Evolutionary conservation across 495 filamentous ascomycete species (phyloP).

Genomic region (Neurospora sp.): DNA sequence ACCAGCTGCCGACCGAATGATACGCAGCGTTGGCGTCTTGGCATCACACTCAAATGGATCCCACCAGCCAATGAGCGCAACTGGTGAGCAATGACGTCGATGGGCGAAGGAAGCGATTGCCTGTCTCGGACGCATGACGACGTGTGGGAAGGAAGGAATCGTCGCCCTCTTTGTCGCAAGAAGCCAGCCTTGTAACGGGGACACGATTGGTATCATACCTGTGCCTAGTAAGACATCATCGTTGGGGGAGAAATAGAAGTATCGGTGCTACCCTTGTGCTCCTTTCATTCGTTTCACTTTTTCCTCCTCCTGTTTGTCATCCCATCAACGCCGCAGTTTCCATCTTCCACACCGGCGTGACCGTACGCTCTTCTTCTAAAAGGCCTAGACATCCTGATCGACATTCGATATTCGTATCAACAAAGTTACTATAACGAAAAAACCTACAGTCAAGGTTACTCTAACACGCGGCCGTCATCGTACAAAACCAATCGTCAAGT

Average conservation of each 20-base stretch:
- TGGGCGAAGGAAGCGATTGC: not conserved
- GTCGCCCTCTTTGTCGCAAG: not conserved
- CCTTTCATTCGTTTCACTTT: not conserved
- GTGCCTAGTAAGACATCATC: not conserved
- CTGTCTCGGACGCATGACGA: not conserved
- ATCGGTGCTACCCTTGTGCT: not conserved
- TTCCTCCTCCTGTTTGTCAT: not conserved
- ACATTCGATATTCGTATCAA: not conserved
- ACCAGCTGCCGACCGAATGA: not conserved
- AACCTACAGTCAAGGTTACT: not conserved
- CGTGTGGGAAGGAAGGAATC: not conserved
- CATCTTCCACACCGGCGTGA: not conserved
- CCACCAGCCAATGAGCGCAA: not conserved
- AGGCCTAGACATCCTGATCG: not conserved
- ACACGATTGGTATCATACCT: not conserved
- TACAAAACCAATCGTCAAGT: not conserved
- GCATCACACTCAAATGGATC: not conserved
- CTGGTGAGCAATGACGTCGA: not conserved
- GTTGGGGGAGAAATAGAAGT: not conserved
- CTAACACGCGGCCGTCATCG: not conserved
- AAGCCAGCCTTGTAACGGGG: not conserved
- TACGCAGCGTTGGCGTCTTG: not conserved
- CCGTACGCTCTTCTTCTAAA: not conserved
- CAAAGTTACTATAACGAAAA: not conserved
- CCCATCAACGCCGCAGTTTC: not conserved